Base-by-base conservation (phyloP, 2,329 filamentous ascomycete genomes). In the Curvularia lunata region DNA sequence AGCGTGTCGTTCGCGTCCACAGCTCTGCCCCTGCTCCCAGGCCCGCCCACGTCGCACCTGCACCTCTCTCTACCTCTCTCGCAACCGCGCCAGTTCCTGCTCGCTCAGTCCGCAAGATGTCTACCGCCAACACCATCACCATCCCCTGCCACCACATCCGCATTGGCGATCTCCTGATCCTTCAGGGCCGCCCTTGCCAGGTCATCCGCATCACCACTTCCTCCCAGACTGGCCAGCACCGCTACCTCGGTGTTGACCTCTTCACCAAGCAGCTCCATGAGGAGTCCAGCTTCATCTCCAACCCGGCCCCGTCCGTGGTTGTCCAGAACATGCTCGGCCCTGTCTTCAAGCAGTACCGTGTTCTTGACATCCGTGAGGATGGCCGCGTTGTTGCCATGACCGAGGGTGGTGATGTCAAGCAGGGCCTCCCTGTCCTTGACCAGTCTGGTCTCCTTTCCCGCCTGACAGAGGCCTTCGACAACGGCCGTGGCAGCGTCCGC, bases 301-400 rank as follows among this genome's bases (percentile, higher is more conserved):
- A 96, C 90, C 95, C 95, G 67, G 91, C 91, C 68, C 94, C 94
- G 71, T 97, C 91, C 71, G 95, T 99, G 61, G 88, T 98, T 65
- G 94, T 99, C 75, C 95, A 99, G 90, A 98, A 94, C 84, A 98
- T 99, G 92, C 91, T 96, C 69, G 95, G 94, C 73, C 95, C 95
- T 65, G 88, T 98, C 84, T 97, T 98, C 92, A 98, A 98, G 92
- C 95, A 98, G 87, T 99, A 99, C 90, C 93, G 95, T 77, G 94
- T 99, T 78, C 90, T 99, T 63, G 95, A 99, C 85, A 90, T 99
- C 80, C 89, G 92, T 80, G 91, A 96, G 68, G 93, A 88, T 73
- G 84, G 85, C 75, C 81, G 82, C 70, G 80, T 99, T 76, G 92
- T 96, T 68, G 93, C 93, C 85, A 98, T 99, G 93, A 99, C 95